phyloP scores from a whole-genome alignment of 768 basidiomycete species.

The Lactifluus hygrophoroides region DNA sequence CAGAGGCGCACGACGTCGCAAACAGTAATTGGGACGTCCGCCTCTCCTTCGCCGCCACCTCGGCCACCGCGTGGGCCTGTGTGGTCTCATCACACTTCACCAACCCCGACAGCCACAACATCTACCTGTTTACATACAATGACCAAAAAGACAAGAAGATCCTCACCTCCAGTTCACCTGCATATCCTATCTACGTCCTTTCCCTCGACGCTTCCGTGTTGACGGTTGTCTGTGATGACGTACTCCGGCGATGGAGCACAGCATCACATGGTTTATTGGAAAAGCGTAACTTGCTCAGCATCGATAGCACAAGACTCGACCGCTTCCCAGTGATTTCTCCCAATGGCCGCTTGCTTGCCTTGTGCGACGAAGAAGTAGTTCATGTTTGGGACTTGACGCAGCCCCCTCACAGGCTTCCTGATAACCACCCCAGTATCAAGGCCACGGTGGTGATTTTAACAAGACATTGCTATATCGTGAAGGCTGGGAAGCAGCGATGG shows the following conservation, averaged over 20 bases:
- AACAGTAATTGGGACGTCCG: not conserved
- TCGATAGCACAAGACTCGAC: slow-evolving; percentile 4
- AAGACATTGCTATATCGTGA: slow-evolving; percentile 4
- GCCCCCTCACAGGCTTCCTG: not conserved
- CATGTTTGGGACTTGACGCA: slow-evolving; percentile 8
- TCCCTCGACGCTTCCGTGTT: slow-evolving; percentile 5
- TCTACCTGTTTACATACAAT: slow-evolving; percentile 2
- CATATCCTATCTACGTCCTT: slow-evolving; percentile 6
- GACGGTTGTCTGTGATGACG: slow-evolving; percentile 5
- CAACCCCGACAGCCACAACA: not conserved
- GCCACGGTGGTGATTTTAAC: slow-evolving; percentile 2
- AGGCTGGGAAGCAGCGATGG: not conserved
- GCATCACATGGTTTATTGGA: not conserved
- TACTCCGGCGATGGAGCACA: slow-evolving; percentile 1
- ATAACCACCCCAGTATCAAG: not conserved
- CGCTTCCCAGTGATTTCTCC: slow-evolving; percentile 11
- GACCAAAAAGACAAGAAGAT: slow-evolving; percentile 8
- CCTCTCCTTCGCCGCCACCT: slow-evolving; percentile 3
- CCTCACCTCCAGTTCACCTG: not conserved
- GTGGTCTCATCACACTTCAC: not conserved
- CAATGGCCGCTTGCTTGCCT: slow-evolving; percentile 5
- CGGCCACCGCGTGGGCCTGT: not conserved
- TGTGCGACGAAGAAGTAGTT: slow-evolving; percentile 6
- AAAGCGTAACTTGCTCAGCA: not conserved
- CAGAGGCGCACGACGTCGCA: not conserved